phyloP scores from a whole-genome alignment of 2,329 filamentous ascomycete genomes.

The Dactylonectria macrodidyma region DNA sequence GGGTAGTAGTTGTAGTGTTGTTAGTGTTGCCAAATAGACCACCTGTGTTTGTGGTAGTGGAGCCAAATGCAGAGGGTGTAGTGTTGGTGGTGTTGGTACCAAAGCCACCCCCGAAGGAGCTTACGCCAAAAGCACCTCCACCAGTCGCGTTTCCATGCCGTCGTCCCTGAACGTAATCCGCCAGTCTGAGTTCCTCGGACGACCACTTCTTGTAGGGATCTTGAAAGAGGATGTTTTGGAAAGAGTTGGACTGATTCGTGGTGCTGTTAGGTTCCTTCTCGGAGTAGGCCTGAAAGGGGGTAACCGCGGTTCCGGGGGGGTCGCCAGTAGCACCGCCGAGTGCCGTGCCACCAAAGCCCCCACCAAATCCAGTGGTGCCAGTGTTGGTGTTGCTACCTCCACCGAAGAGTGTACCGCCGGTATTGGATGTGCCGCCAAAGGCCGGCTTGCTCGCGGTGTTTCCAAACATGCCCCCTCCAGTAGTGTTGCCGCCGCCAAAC shows the following conservation, averaged over 20 bases:
- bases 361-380: conserved; percentile 53
- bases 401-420: conserved; percentile 65
- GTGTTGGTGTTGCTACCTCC: conserved; percentile 37
- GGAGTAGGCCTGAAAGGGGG: conserved; percentile 77
- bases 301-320: conserved; percentile 77
- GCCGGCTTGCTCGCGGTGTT: conserved; percentile 61
- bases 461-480: conserved; percentile 69
- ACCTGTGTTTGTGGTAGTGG: conserved; percentile 41
- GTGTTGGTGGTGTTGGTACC: conserved; percentile 53
- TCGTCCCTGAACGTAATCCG: conserved; percentile 90
- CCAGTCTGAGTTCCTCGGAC: conserved; percentile 85
- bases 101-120: conserved; percentile 68
- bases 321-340: conserved; percentile 67
- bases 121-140: conserved; percentile 86
- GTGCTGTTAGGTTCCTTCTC: conserved; percentile 80
- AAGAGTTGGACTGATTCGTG: conserved; percentile 69
- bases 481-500: conserved; percentile 57
- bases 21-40: conserved; percentile 56
- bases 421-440: conserved; percentile 62
- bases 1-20: conserved; percentile 52
- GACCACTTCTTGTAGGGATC: conserved; percentile 91
- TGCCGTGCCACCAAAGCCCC: conserved; percentile 64
- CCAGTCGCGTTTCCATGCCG: conserved; percentile 87
- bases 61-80: conserved; percentile 23
- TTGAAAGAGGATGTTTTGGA: conserved; percentile 85